Percentiles rank a stretch among this genome's conserved stretches.
These are phyloP conservation scores for Boechera divaricarpa DNA, from an alignment of 345 rosid species.

Conservation along the genomic window DNA sequence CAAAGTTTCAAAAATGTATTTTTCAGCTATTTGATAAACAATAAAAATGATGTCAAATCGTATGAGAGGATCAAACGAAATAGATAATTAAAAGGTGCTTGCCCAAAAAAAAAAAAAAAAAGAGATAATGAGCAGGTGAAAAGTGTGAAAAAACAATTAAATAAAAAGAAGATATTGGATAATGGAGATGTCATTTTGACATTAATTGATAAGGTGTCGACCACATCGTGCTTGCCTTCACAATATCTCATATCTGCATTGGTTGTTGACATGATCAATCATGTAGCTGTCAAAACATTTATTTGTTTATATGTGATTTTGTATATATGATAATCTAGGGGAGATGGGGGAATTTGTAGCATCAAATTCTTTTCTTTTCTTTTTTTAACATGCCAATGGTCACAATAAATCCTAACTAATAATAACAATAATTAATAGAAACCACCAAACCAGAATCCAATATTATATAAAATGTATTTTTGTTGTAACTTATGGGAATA, in stretches of 20 bases:
- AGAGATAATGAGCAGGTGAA: not conserved
- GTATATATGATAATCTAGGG: too few relatives aligned
- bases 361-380: too few relatives aligned
- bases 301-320: not conserved
- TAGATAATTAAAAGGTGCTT: not conserved
- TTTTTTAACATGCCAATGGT: too few relatives aligned
- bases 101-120: not conserved
- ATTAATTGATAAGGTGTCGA: constrained; percentile 32
- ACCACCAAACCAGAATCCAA: not conserved
- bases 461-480: not conserved
- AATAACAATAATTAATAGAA: too few relatives aligned
- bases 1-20: not conserved
- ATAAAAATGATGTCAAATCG: not conserved
- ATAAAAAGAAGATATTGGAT: not conserved
- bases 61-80: not conserved
- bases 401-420: too few relatives aligned
- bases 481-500: not conserved
- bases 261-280: constrained; percentile 38
- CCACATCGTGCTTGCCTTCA: constrained; percentile 43
- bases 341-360: too few relatives aligned
- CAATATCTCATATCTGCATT: constrained; percentile 21
- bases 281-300: constrained; percentile 31
- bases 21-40: not conserved
- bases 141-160: not conserved
- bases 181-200: constrained; percentile 18